Percentiles rank a stretch among this genome's conserved stretches.
These are phyloP conservation scores for Darksidea phi DNA, from an alignment of 495 filamentous ascomycete genomes.

Conservation along the genomic window DNA sequence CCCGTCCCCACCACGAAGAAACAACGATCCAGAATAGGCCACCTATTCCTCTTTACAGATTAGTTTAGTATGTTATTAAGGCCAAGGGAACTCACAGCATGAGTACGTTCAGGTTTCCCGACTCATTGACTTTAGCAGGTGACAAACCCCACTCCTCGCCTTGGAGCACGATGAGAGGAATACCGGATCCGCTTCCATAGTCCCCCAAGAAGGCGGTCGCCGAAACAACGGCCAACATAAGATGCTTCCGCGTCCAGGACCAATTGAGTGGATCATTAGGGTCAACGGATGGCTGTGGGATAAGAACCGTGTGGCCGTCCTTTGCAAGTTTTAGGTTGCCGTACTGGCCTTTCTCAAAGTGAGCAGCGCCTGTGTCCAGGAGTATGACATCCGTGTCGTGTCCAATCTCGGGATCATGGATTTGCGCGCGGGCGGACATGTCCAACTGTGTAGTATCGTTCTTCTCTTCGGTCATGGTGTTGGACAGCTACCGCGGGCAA, in stretches of 20 bases:
- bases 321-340: slow-evolving; percentile 31
- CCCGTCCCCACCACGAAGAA: slow-evolving; percentile 59
- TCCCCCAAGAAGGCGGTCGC: slow-evolving; percentile 58
- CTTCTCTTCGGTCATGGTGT: slow-evolving; percentile 23
- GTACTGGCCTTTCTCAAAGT: slow-evolving; percentile 34
- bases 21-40: slow-evolving; percentile 57
- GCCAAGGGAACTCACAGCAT: slow-evolving; percentile 23
- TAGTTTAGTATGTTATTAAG: not conserved
- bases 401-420: slow-evolving; percentile 29
- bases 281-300: slow-evolving; percentile 59
- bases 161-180: slow-evolving; percentile 56
- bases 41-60: slow-evolving; percentile 49
- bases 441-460: slow-evolving; percentile 6
- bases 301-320: slow-evolving; percentile 51
- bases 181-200: slow-evolving; percentile 57
- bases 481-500: too few relatives aligned
- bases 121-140: slow-evolving; percentile 30
- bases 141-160: slow-evolving; percentile 38
- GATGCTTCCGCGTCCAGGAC: slow-evolving; percentile 49
- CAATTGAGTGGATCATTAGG: slow-evolving; percentile 63
- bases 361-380: slow-evolving; percentile 30
- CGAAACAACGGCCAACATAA: slow-evolving; percentile 55
- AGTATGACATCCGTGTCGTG: slow-evolving; percentile 27
- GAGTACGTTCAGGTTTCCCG: slow-evolving; percentile 31
- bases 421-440: slow-evolving; percentile 10